Evolutionary conservation across 768 basidiomycete genomes (phyloP).

Genomic region (Hygrocybe coccinea): DNA sequence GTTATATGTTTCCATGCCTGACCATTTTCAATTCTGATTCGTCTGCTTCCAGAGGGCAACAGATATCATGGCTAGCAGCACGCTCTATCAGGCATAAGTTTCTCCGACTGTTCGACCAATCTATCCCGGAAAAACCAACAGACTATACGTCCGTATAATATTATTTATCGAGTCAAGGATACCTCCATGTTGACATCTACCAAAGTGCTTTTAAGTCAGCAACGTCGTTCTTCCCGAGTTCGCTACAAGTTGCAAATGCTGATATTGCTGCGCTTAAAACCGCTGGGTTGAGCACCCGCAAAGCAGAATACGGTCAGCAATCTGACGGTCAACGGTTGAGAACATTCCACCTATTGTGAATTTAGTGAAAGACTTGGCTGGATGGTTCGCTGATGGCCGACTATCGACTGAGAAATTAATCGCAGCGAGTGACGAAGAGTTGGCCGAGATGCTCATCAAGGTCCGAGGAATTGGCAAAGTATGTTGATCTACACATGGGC

Average conservation of each 20-base stretch:
- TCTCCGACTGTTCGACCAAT: slow-evolving; percentile 65
- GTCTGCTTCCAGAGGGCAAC: slow-evolving; percentile 43
- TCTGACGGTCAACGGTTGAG: not conserved
- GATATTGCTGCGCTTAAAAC: slow-evolving; percentile 56
- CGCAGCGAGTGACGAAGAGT: slow-evolving; percentile 68
- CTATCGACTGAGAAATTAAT: slow-evolving; percentile 69
- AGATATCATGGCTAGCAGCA: slow-evolving; percentile 85
- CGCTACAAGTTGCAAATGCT: slow-evolving; percentile 59
- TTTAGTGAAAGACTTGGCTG: slow-evolving; percentile 71
- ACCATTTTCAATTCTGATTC: not conserved
- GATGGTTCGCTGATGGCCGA: slow-evolving; percentile 75
- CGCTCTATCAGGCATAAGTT: slow-evolving; percentile 79
- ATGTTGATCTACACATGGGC: slow-evolving; percentile 16
- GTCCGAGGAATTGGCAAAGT: slow-evolving; percentile 78
- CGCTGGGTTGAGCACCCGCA: slow-evolving; percentile 78
- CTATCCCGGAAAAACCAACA: slow-evolving; percentile 61
- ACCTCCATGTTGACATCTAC: slow-evolving; percentile 5
- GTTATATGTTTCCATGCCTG: not conserved
- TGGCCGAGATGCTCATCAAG: slow-evolving; percentile 67
- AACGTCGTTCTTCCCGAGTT: slow-evolving; percentile 62
- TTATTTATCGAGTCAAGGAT: not conserved
- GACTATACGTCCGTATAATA: slow-evolving; percentile 42
- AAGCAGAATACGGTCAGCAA: slow-evolving; percentile 76
- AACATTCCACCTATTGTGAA: not conserved
- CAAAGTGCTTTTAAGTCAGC: slow-evolving; percentile 15